These are phyloP conservation scores for Backusella liffmaniae DNA, from an alignment of 192 early-diverging fungal genomes.

Conservation along the genomic window DNA sequence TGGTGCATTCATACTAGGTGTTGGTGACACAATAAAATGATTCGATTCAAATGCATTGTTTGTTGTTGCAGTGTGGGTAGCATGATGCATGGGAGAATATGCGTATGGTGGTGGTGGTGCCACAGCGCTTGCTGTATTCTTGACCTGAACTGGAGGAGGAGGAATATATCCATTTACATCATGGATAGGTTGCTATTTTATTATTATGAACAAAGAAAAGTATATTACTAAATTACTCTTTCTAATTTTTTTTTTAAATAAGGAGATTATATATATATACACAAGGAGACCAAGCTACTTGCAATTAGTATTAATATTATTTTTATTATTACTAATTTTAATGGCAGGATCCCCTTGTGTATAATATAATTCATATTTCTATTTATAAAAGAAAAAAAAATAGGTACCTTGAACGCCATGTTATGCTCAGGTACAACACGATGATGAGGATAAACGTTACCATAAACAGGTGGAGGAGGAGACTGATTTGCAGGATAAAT, in stretches of 20 bases:
- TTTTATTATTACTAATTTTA: background rate
- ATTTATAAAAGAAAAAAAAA: background rate
- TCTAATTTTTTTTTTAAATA: background rate
- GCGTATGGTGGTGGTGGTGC: background rate
- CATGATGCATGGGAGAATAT: background rate
- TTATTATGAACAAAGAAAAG: background rate
- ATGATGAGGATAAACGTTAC: background rate
- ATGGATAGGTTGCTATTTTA: background rate
- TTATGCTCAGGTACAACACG: background rate
- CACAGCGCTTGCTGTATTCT: background rate
- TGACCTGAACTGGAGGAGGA: background rate
- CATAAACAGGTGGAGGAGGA: constrained; percentile 3
- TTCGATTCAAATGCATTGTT: background rate
- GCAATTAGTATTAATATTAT: too few relatives aligned
- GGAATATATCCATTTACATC: background rate
- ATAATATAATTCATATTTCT: background rate
- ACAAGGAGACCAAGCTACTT: background rate
- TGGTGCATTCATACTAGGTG: background rate
- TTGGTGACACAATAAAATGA: constrained; percentile 11
- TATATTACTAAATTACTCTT: background rate
- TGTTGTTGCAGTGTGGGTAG: background rate
- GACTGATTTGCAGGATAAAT: background rate
- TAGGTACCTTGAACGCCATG: background rate
- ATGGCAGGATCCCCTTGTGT: background rate
- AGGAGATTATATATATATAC: background rate